These are phyloP conservation scores for Exophiala lecanii-corni DNA, from an alignment of 2,329 filamentous ascomycete genomes.

Conservation along the genomic window DNA sequence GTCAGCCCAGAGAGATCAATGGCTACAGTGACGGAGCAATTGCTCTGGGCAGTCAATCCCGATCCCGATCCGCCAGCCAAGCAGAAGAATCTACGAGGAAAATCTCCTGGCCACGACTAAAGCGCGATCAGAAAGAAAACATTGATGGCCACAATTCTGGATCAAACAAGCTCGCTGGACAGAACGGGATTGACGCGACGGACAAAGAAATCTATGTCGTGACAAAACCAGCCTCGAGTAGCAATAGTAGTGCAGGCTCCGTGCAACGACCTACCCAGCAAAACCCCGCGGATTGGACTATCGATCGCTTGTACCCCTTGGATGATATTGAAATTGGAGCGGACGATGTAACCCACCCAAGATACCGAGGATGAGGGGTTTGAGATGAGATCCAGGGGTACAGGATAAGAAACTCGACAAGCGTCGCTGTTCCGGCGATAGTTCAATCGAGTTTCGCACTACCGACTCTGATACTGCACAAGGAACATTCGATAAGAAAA, in stretches of 20 bases:
- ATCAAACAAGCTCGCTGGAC: constrained; percentile 2
- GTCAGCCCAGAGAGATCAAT: constrained; percentile 10
- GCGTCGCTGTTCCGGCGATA: no score
- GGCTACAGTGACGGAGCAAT: constrained; percentile 16
- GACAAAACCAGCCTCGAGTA: constrained; percentile 13
- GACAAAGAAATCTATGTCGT: constrained; percentile 15
- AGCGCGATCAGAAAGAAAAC: constrained; percentile 1
- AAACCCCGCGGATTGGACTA: constrained; percentile 13
- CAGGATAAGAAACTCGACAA: no score
- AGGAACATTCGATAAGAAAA: no score
- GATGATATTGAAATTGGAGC: constrained; percentile 21
- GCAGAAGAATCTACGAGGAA: constrained; percentile 3
- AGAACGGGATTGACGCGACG: background rate
- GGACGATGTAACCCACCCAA: constrained; percentile 11
- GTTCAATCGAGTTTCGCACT: no score
- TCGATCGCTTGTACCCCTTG: constrained; percentile 26
- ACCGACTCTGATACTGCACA: no score
- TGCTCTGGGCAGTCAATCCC: constrained; percentile 6
- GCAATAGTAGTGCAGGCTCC: constrained; percentile 15
- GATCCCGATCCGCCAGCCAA: constrained; percentile 12
- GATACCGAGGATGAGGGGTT: constrained; percentile 7
- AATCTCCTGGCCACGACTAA: constrained; percentile 9
- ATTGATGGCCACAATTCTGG: background rate
- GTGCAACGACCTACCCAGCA: constrained; percentile 6
- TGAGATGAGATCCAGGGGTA: no score